phyloP scores from a whole-genome alignment of 1,284 basidiomycete species.

The Earliella scabrosa region DNA sequence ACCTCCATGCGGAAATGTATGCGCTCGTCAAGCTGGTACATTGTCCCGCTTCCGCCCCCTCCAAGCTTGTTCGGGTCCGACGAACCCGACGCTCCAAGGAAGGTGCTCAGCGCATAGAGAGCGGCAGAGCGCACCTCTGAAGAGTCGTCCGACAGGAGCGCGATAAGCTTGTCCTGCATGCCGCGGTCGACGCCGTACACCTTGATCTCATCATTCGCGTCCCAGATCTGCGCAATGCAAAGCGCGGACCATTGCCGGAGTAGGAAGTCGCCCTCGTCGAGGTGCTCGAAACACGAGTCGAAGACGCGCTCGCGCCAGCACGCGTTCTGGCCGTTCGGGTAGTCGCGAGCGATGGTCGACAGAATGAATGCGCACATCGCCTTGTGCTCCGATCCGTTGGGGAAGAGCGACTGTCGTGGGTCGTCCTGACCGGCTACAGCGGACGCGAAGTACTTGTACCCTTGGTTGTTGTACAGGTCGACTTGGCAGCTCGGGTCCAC shows the following conservation, averaged over 20 bases:
- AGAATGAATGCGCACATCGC: slow-evolving; percentile 99
- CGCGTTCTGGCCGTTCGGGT: slow-evolving; percentile 84
- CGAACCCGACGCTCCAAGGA: slow-evolving; percentile 89
- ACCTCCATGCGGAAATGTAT: slow-evolving; percentile 84
- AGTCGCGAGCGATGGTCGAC: slow-evolving; percentile 90
- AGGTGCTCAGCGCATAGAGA: slow-evolving; percentile 91
- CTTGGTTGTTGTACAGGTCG: slow-evolving; percentile 86
- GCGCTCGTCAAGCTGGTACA: slow-evolving; percentile 81
- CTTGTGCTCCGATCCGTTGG: slow-evolving; percentile 95
- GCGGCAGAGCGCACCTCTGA: slow-evolving; percentile 94
- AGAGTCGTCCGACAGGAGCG: slow-evolving; percentile 85
- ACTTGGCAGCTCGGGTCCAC: slow-evolving; percentile 94
- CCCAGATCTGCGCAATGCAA: slow-evolving; percentile 97
- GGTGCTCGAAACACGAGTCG: slow-evolving; percentile 84
- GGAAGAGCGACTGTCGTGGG: slow-evolving; percentile 61
- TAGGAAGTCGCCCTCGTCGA: slow-evolving; percentile 91
- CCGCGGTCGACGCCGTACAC: slow-evolving; percentile 82
- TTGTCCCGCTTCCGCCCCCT: slow-evolving; percentile 87
- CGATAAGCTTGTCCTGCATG: slow-evolving; percentile 87
- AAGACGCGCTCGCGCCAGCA: slow-evolving; percentile 89
- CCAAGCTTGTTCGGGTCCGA: slow-evolving; percentile 67
- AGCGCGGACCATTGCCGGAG: slow-evolving; percentile 94
- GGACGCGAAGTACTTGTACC: slow-evolving; percentile 89
- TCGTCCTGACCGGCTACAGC: slow-evolving; percentile 75
- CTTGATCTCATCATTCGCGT: slow-evolving; percentile 90